Percentiles rank a stretch among this genome's conserved stretches.
Conservation (phyloP, 306 rosid genomes). For the Rosa rugosa region DNA sequence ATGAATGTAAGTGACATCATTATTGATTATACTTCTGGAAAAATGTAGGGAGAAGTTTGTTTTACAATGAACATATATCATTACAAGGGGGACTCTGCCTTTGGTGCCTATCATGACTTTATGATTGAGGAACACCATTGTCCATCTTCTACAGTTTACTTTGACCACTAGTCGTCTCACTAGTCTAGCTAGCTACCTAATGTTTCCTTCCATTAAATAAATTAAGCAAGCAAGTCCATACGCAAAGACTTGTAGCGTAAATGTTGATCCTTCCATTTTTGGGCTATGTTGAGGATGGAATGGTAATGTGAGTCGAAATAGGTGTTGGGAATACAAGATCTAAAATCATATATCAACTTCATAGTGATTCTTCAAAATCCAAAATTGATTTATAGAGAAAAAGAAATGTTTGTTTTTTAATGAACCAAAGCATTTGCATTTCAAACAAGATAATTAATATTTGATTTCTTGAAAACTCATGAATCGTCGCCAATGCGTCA, state of each 20-base stretch:
- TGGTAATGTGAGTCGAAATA: too few species aligned
- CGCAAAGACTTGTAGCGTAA: background rate
- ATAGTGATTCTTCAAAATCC: too few species aligned
- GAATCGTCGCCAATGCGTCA: too few species aligned
- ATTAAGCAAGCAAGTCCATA: background rate
- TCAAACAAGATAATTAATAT: too few species aligned
- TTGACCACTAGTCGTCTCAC: background rate
- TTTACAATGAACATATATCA: background rate
- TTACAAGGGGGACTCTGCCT: background rate
- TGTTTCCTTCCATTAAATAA: background rate
- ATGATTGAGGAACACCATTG: background rate
- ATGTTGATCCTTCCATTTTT: too few species aligned
- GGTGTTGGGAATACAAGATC: too few species aligned
- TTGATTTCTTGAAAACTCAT: too few species aligned
- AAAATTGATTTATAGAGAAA: too few species aligned
- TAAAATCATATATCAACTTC: too few species aligned
- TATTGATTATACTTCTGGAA: background rate
- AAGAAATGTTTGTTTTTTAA: too few species aligned
- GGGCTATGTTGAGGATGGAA: too few species aligned
- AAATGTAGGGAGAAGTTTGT: background rate
- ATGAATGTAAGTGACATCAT: background rate
- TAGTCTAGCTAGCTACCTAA: background rate
- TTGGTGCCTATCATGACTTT: background rate
- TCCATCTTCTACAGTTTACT: background rate
- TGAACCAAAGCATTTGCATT: too few species aligned